Evolutionary conservation across 2,329 filamentous ascomycete species (phyloP), one percentile per base, ranked within the genome.

Genomic region (Penicillium fuscoglaucum): DNA sequence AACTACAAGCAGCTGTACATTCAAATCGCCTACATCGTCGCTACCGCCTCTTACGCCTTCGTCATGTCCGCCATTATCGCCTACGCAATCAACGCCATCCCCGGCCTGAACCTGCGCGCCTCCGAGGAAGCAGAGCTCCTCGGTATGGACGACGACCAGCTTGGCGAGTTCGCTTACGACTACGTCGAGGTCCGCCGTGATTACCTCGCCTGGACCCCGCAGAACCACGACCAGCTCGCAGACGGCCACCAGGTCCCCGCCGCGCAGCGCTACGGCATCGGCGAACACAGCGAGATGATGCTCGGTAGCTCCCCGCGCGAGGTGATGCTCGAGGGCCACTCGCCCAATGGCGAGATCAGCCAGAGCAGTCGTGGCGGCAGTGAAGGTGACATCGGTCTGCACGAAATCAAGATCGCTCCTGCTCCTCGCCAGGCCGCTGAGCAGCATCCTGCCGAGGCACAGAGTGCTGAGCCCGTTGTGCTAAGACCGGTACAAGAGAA

Each of bases 1-100:
- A 82, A 90, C 82, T 90, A 82, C 70, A 79, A 88, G 66, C 88
- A 90, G 76, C 79, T 90, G 21, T 89, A 85, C 66, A 86, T 89
- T 72, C 88, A 91, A 74, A 78, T 90, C 53, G 87, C 87, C 57
- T 89, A 88, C 71, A 84, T 86, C 65, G 80, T 84, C 46, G 85
- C 88, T 50, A 82, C 83, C 53, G 85, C 86, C 70, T 81, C 78
- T 53, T 91, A 89, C 79, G 81, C 87, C 31, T 90, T 90, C 68
- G 80, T 82, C 59, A 74, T 90, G 59, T 88, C 86, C 59, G 87
- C 86, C 74, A 70, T 90, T 65, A 88, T 91, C 67, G 83, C 89
- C 28, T 89, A 88, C 75, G 73, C 85, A 57, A 83, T 91, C 77
- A 90, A 91, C 79, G 81, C 87, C 62, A 80, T 90, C 46, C 88